A percentile compares a stretch with the other conserved stretches of the same genome.
Conservation (phyloP, 306 rosid genomes). For the Citrullus colocynthis region DNA sequence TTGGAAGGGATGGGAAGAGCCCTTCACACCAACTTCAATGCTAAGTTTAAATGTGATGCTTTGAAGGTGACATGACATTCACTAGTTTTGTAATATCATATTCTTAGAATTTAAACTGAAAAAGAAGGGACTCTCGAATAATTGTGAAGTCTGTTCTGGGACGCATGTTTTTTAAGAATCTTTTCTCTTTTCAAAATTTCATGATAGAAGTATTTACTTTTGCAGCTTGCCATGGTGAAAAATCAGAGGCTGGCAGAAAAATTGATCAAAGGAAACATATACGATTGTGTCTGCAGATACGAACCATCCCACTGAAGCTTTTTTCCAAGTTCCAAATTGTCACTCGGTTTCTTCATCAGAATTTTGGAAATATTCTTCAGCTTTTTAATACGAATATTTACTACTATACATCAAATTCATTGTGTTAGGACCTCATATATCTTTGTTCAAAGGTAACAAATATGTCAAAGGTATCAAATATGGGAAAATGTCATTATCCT, state of each 20-base stretch:
- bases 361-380: neutral
- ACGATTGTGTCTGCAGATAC: constrained; percentile 74
- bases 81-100: constrained; percentile 1
- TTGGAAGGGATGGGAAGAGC: constrained; percentile 99
- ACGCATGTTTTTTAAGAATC: neutral
- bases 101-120: neutral
- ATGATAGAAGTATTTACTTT: neutral
- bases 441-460: neutral
- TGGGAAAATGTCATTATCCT: too few species aligned
- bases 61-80: constrained; percentile 45
- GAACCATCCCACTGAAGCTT: constrained; percentile 47
- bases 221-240: constrained; percentile 99
- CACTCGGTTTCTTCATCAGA: neutral
- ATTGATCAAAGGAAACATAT: constrained; percentile 68
- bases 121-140: neutral
- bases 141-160: neutral
- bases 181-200: neutral
- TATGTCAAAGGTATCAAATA: neutral
- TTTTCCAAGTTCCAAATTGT: neutral
- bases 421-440: neutral
- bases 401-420: neutral
- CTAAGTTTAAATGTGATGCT: constrained; percentile 71
- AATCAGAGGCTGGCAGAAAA: constrained; percentile 95
- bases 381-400: neutral
- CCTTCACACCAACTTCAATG: constrained; percentile 89